A percentile compares a stretch with the other conserved stretches of the same genome.
phyloP scores from a whole-genome alignment of 2,329 filamentous ascomycete species.

The Ophiocordyceps camponoti-rufipedis region DNA sequence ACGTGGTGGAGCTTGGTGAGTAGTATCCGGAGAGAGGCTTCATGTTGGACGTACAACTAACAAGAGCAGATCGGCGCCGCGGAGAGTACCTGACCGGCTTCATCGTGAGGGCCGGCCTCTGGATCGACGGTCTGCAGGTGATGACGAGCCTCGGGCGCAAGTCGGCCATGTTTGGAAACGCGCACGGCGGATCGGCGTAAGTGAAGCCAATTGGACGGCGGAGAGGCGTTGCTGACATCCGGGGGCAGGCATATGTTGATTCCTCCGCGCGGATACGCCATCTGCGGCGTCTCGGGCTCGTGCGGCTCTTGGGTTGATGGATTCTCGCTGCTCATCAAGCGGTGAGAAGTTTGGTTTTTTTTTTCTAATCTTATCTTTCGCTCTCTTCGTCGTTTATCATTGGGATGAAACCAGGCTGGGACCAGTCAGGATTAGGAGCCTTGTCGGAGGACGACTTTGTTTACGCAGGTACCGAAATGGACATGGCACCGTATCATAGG shows the following conservation, averaged over 20 bases:
- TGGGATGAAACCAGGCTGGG: not conserved
- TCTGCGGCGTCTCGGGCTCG: conserved; percentile 75
- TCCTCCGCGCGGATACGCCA: conserved; percentile 71
- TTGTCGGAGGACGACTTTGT: not conserved
- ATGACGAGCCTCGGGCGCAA: conserved; percentile 76
- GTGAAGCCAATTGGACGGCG: not conserved
- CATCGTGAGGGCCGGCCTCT: conserved; percentile 57
- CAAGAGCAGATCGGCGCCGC: conserved; percentile 54
- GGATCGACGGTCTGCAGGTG: conserved; percentile 80
- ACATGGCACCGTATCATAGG: not conserved
- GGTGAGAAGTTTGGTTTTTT: conserved; percentile 6
- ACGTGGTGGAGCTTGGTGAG: conserved; percentile 62
- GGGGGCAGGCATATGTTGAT: conserved; percentile 60
- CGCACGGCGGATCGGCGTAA: conserved; percentile 63
- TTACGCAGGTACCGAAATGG: not conserved
- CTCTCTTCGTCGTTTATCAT: not conserved
- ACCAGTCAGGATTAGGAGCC: not conserved
- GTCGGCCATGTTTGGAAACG: conserved; percentile 71
- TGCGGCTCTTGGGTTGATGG: conserved; percentile 69
- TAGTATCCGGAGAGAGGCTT: not conserved
- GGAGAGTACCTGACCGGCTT: conserved; percentile 85
- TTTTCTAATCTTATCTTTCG: not conserved
- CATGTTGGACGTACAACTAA: conserved; percentile 1
- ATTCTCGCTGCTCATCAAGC: conserved; percentile 54
- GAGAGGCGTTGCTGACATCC: not conserved